Evolutionary conservation across 2,329 filamentous ascomycete species (phyloP).

Genomic region (Ciborinia camelliae): DNA sequence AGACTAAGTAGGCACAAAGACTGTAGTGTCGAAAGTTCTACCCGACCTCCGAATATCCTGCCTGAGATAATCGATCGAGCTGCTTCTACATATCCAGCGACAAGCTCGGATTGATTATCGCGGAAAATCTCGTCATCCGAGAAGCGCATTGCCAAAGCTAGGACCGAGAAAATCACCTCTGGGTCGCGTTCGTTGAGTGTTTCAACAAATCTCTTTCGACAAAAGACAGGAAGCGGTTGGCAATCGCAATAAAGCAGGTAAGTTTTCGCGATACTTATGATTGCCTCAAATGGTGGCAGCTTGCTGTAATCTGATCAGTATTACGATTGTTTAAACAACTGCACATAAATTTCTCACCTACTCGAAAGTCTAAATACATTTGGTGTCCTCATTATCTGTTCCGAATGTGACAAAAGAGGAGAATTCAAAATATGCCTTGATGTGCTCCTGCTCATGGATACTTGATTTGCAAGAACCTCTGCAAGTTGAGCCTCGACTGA

Average conservation of each 20-base stretch:
- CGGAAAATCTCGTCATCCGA: slow-evolving; percentile 33
- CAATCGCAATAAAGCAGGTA: slow-evolving; percentile 49
- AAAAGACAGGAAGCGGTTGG: slow-evolving; percentile 49
- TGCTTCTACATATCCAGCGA: slow-evolving; percentile 40
- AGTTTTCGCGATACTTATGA: slow-evolving; percentile 41
- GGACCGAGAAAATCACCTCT: slow-evolving; percentile 38
- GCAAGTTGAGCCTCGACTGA: slow-evolving; percentile 33
- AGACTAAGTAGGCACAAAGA: slow-evolving; percentile 41
- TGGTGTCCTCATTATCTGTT: slow-evolving; percentile 2
- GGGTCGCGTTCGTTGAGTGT: slow-evolving; percentile 41
- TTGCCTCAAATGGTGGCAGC: slow-evolving; percentile 41
- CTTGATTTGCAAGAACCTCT: slow-evolving; percentile 32
- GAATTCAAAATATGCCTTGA: slow-evolving; percentile 19
- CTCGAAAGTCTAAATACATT: slow-evolving; percentile 17
- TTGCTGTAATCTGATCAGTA: slow-evolving; percentile 24
- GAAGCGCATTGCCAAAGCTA: slow-evolving; percentile 46
- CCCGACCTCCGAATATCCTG: slow-evolving; percentile 38
- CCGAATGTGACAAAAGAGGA: slow-evolving; percentile 2
- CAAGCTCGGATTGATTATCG: slow-evolving; percentile 29
- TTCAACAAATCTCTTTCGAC: slow-evolving; percentile 41
- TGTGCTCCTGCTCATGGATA: slow-evolving; percentile 17
- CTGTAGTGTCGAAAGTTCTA: slow-evolving; percentile 42
- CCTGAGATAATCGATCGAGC: slow-evolving; percentile 38
- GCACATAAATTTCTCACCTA: slow-evolving; percentile 18
- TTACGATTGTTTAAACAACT: neutral